phyloP scores from a whole-genome alignment of 2,329 filamentous ascomycete genomes.

The Pseudogymnoascus sp. region DNA sequence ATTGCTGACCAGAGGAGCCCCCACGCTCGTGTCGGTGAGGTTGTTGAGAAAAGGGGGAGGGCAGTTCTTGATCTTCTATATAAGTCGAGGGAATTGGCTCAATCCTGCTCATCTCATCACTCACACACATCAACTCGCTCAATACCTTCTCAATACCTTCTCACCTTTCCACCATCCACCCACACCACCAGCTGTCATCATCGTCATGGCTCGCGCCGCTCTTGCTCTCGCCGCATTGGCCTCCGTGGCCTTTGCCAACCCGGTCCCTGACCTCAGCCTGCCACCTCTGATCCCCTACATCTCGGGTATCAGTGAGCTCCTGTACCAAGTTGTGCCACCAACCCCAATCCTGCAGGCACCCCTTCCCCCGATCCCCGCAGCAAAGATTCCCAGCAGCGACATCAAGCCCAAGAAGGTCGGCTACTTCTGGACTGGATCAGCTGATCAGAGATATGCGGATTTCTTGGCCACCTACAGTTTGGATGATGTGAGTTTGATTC shows the following conservation, averaged over 20 bases:
- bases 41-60: background rate
- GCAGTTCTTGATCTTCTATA: background rate
- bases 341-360: slow-evolving; percentile 51
- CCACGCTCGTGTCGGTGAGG: slow-evolving; percentile 3
- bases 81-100: background rate
- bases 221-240: slow-evolving; percentile 9
- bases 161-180: background rate
- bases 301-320: slow-evolving; percentile 48
- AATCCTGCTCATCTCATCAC: slow-evolving; percentile 2
- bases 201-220: background rate
- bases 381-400: slow-evolving; percentile 42
- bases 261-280: slow-evolving; percentile 29
- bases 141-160: slow-evolving; percentile 7
- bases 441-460: slow-evolving; percentile 50
- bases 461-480: slow-evolving; percentile 51
- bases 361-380: slow-evolving; percentile 47
- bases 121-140: slow-evolving; percentile 1
- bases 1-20: background rate
- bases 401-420: slow-evolving; percentile 58
- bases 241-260: slow-evolving; percentile 8
- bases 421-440: slow-evolving; percentile 54
- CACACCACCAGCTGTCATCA: background rate
- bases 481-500: slow-evolving; percentile 39
- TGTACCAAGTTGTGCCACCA: slow-evolving; percentile 41
- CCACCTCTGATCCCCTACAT: slow-evolving; percentile 50